Conservation (phyloP, 1,284 basidiomycete genomes). For the Albatrellus sp. region DNA sequence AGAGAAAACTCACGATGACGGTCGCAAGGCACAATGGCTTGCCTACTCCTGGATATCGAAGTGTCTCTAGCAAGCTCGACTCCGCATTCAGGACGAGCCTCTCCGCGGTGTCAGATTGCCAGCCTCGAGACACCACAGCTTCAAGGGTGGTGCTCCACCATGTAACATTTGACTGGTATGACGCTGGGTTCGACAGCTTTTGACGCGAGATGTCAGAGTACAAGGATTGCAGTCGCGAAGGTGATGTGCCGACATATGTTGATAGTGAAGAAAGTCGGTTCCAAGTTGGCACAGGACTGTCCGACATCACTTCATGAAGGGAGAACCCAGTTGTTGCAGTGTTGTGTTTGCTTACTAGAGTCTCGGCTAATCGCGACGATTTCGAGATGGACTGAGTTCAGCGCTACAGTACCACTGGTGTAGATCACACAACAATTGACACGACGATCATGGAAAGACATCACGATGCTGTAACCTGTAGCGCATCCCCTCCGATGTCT, state of each 20-base stretch:
- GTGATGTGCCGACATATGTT: constrained; percentile 39
- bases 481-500: too few species aligned
- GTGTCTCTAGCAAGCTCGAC: constrained; percentile 41
- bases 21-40: constrained; percentile 74
- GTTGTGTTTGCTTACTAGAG: too few species aligned
- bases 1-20: constrained; percentile 56
- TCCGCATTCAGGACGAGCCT: constrained; percentile 57
- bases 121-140: constrained; percentile 44
- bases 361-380: too few species aligned
- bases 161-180: constrained; percentile 69
- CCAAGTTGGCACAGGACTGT: not conserved
- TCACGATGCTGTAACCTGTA: too few species aligned
- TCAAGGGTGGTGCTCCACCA: constrained; percentile 80
- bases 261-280: constrained; percentile 23
- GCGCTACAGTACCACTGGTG: too few species aligned
- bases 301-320: too few species aligned
- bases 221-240: constrained; percentile 64
- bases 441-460: too few species aligned
- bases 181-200: constrained; percentile 72
- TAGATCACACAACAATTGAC: too few species aligned
- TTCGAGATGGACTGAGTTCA: too few species aligned
- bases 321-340: too few species aligned
- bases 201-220: constrained; percentile 84
- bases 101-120: constrained; percentile 34
- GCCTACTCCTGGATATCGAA: constrained; percentile 59